Conservation (phyloP, 1,139 yeast genomes). For the Sugiyamaella xylanicola region DNA sequence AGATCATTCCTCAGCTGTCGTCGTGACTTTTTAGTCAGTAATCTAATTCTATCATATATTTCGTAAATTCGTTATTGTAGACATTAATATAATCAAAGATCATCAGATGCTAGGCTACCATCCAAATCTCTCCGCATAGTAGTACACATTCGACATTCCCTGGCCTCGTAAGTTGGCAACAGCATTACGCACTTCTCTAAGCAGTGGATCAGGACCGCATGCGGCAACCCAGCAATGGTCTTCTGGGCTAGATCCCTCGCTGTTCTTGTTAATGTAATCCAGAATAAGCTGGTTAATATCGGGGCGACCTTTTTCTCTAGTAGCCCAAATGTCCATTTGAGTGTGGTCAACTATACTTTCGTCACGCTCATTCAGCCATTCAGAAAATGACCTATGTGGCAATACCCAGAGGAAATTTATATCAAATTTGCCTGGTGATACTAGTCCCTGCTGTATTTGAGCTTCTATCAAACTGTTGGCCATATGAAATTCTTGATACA, state of each 20-base stretch:
- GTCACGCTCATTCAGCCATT: conserved; percentile 29
- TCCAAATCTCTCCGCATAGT: conserved; percentile 36
- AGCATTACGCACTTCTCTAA: conserved; percentile 32
- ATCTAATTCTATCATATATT: background rate
- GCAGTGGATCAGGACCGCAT: conserved; percentile 36
- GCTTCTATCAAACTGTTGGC: conserved; percentile 14
- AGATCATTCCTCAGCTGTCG: too few relatives aligned
- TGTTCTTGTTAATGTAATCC: conserved; percentile 20
- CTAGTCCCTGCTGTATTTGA: background rate
- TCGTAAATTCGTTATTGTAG: conserved; percentile 1
- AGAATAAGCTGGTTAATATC: conserved; percentile 26
- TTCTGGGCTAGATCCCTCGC: background rate
- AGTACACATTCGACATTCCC: conserved; percentile 28
- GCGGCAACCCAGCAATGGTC: conserved; percentile 33
- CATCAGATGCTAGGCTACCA: conserved; percentile 28
- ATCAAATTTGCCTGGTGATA: conserved; percentile 11
- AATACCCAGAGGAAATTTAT: conserved; percentile 36
- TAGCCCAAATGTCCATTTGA: conserved; percentile 30
- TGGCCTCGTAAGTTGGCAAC: conserved; percentile 29
- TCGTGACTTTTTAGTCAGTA: too few relatives aligned
- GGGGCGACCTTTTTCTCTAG: conserved; percentile 33
- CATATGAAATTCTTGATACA: conserved; percentile 30
- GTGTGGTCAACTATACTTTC: background rate
- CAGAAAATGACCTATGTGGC: conserved; percentile 30
- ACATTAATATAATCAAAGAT: background rate